Conservation (phyloP, 257 asterid species). For the Prunella vulgaris region DNA sequence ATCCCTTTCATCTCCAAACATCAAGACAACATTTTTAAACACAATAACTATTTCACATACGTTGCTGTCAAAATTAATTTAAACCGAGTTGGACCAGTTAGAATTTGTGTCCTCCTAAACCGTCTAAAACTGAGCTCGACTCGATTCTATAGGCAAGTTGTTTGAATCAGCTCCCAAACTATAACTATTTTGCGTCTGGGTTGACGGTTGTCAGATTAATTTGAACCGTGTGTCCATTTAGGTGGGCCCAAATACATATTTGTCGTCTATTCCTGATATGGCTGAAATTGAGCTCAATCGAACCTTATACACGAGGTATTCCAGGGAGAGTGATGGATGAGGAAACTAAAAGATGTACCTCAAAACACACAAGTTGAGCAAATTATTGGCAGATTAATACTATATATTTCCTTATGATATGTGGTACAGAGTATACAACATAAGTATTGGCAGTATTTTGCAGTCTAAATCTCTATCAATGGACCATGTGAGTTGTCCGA, state of each 20-base stretch:
- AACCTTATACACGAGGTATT: background rate
- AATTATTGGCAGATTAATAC: background rate
- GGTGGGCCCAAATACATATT: background rate
- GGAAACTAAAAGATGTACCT: no score
- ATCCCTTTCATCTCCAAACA: background rate
- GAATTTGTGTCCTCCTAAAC: background rate
- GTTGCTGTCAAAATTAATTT: no score
- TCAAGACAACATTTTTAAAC: background rate
- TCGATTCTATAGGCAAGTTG: no score
- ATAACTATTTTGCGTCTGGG: background rate
- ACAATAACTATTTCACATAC: no score
- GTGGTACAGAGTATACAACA: background rate
- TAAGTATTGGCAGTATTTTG: background rate
- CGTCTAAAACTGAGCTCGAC: background rate
- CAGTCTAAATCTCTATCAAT: background rate
- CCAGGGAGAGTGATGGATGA: background rate
- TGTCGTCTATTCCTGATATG: background rate
- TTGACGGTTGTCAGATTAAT: no score
- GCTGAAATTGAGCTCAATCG: background rate
- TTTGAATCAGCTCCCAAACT: background rate
- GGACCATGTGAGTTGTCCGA: background rate
- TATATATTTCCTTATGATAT: background rate
- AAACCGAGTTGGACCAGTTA: background rate
- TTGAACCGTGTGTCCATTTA: background rate
- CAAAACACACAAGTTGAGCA: no score